A percentile compares a stretch with the other conserved stretches of the same genome.
Evolutionary conservation across 208 protist genomes (phyloP).

Genomic region (Acanthamoeba culbertsoni): DNA sequence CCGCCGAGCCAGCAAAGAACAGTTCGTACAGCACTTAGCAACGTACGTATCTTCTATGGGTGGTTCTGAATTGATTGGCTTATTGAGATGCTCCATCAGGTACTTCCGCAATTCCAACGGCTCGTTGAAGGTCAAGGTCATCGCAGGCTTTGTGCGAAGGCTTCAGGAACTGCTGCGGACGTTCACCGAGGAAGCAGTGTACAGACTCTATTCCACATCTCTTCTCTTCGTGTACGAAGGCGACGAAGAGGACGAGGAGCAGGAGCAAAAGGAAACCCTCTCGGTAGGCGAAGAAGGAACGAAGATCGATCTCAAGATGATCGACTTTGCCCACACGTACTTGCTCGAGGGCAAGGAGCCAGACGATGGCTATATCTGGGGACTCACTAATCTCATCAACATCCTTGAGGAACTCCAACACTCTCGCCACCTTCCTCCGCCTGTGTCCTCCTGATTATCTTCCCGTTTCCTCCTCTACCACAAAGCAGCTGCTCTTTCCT

Average conservation of each 20-base stretch:
- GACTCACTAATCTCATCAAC: background rate
- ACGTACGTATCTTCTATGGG: background rate
- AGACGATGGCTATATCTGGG: constrained; percentile 21
- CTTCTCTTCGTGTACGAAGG: background rate
- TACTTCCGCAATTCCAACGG: background rate
- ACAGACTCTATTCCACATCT: constrained; percentile 3
- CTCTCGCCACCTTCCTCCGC: background rate
- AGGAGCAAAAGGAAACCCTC: background rate
- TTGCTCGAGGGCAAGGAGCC: background rate
- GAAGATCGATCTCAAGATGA: background rate
- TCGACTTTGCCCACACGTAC: constrained; percentile 34
- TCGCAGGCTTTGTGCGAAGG: background rate
- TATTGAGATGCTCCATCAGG: background rate
- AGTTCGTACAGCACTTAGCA: background rate
- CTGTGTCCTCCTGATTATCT: background rate
- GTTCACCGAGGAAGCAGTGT: background rate
- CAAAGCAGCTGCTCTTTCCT: background rate
- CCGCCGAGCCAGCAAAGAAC: background rate
- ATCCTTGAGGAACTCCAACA: background rate
- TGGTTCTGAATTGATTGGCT: background rate
- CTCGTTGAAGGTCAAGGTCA: background rate
- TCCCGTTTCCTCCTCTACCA: background rate
- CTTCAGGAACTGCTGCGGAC: background rate
- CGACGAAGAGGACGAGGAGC: background rate
- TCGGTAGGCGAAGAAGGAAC: background rate